A percentile compares a stretch with the other conserved stretches of the same genome.
Evolutionary conservation across 1,139 yeast genomes (phyloP).

Genomic region (Candida mesenterica): DNA sequence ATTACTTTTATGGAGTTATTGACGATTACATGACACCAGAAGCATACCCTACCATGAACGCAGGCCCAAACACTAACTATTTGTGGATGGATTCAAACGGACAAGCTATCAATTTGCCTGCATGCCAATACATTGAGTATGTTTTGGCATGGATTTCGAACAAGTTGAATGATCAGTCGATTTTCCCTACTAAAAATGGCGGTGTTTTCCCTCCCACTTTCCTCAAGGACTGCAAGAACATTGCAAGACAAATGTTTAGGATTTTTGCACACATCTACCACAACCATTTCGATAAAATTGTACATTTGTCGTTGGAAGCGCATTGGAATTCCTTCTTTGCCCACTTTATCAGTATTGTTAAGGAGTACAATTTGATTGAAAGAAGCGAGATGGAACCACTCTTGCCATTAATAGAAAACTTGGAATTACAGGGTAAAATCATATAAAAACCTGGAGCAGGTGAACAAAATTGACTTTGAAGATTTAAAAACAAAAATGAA

Average conservation of each 20-base stretch:
- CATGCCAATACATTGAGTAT: constrained; percentile 87
- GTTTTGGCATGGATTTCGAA: constrained; percentile 88
- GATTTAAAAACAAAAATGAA: no score
- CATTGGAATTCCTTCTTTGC: constrained; percentile 98
- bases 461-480: no score
- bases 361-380: constrained; percentile 81
- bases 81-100: constrained; percentile 82
- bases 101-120: constrained; percentile 84
- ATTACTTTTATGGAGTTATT: constrained; percentile 84
- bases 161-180: constrained; percentile 82
- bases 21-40: constrained; percentile 89
- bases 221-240: constrained; percentile 77
- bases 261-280: constrained; percentile 96
- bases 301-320: constrained; percentile 89
- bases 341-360: constrained; percentile 85
- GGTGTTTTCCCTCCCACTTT: constrained; percentile 91
- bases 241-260: constrained; percentile 88
- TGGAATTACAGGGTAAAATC: constrained; percentile 86
- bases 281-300: constrained; percentile 88
- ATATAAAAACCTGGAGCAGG: no score
- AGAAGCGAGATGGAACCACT: constrained; percentile 78
- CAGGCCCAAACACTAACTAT: constrained; percentile 90
- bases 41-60: constrained; percentile 90
- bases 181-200: constrained; percentile 92
- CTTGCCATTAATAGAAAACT: constrained; percentile 67